Evolutionary conservation across 495 filamentous ascomycete species (phyloP).

Genomic region (Lepidopterella palustris): DNA sequence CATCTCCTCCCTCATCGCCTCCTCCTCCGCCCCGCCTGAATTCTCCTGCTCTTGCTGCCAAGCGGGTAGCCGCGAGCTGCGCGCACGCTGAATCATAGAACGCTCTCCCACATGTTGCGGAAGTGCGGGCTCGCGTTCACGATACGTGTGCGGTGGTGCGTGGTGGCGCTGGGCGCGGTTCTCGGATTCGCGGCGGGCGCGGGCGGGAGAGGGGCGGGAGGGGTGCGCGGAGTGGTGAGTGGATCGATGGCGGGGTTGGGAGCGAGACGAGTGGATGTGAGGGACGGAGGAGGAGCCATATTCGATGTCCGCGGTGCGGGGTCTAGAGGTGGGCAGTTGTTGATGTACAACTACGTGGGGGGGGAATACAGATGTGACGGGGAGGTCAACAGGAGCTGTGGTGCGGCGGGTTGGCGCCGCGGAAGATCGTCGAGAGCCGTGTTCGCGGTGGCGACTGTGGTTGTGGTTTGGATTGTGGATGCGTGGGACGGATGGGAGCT

Average conservation of each 20-base stretch:
- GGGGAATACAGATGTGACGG: too few species aligned
- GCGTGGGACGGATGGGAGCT: too few species aligned
- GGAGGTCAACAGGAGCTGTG: too few species aligned
- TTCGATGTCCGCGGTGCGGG: too few species aligned
- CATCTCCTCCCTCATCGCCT: slow-evolving; percentile 20
- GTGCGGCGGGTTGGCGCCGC: too few species aligned
- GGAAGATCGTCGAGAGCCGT: too few species aligned
- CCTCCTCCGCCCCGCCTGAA: slow-evolving; percentile 14
- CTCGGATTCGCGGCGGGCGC: background rate
- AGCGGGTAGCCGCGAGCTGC: slow-evolving; percentile 4
- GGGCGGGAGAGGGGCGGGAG: background rate
- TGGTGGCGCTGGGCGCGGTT: background rate
- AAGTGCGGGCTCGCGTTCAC: background rate
- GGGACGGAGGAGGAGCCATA: too few species aligned
- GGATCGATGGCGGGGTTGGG: background rate
- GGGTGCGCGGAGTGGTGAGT: background rate
- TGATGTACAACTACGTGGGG: too few species aligned
- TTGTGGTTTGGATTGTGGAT: too few species aligned
- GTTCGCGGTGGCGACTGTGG: too few species aligned
- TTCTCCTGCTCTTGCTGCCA: slow-evolving; percentile 25
- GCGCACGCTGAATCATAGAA: background rate
- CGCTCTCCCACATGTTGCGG: background rate
- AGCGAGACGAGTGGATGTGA: background rate
- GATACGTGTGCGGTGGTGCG: background rate
- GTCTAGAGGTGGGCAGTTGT: too few species aligned